A percentile compares a stretch with the other conserved stretches of the same genome.
Conservation (phyloP, 2,329 filamentous ascomycete species). For the Colletotrichum sp. region DNA sequence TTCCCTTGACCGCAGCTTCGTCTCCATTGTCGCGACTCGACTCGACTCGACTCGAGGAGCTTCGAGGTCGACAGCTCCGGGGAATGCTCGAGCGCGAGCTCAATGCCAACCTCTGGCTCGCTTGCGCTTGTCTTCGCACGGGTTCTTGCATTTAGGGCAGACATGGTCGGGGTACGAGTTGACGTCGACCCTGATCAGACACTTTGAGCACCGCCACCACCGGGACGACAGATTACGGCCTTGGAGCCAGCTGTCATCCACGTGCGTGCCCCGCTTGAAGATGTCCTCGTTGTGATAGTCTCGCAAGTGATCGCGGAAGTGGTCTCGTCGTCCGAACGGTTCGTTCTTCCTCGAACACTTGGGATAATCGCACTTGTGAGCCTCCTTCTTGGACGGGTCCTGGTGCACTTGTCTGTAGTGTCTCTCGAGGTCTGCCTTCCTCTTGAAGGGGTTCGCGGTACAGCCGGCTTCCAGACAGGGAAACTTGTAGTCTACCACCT, state of each 20-base stretch:
- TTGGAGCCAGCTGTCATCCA: slow-evolving; percentile 42
- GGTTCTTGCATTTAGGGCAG: slow-evolving; percentile 52
- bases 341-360: slow-evolving; percentile 48
- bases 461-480: slow-evolving; percentile 46
- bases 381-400: slow-evolving; percentile 42
- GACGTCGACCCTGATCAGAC: slow-evolving; percentile 51
- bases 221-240: slow-evolving; percentile 39
- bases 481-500: slow-evolving; percentile 17
- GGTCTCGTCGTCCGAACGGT: slow-evolving; percentile 60
- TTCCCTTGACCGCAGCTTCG: neutral
- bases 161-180: slow-evolving; percentile 40
- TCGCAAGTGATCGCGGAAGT: slow-evolving; percentile 62
- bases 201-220: slow-evolving; percentile 63
- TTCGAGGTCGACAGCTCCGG: neutral
- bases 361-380: slow-evolving; percentile 57
- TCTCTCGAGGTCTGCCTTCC: slow-evolving; percentile 59
- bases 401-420: slow-evolving; percentile 57
- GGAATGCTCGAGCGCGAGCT: neutral
- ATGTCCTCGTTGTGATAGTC: slow-evolving; percentile 62
- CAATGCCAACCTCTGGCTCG: slow-evolving; percentile 18
- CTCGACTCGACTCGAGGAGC: neutral
- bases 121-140: slow-evolving; percentile 50
- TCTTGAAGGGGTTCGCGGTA: slow-evolving; percentile 50
- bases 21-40: neutral
- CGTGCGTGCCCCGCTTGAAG: slow-evolving; percentile 45